Evolutionary conservation across 2,329 filamentous ascomycete genomes (phyloP), one percentile per base, ranked within the genome.

Genomic region (Cytospora piceicola): DNA sequence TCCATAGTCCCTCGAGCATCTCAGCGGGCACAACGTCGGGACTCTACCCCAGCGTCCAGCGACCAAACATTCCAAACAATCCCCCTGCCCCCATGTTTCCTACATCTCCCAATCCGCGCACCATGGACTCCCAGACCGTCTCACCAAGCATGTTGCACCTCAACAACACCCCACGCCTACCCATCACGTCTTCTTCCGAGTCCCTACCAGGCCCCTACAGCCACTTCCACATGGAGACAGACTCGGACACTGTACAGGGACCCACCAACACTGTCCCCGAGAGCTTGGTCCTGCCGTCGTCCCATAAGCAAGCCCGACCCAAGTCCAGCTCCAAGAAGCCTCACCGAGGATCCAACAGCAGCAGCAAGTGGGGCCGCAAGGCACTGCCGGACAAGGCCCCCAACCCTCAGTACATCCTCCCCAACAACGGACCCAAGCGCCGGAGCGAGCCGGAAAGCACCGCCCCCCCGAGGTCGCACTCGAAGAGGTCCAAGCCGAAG

Each of bases 301-400:
- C 53, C n/a, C 30, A 4, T 9, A 17, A n/a, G 3, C 53, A 57
- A 15, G 2, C 29, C 2, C 12, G 30, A 4, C 39, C 9, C 2
- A n/a, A 22, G 5, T 2, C 17, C 1, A 24, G 9, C 15, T 12
- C 22, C 7, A 57, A 39, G 39, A 8, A 14, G 0, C 7, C 46
- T 14, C 46, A 49, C 7, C 46, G 46, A 49, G 46, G 46, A 49
- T 12, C 7, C n/a, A 24, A 49, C 46, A 24, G 9, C 11, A n/a
- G 46, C 46, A 63, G 51, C 17, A n/a, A 30, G 1, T 22, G 22
- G 3, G 29, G 53, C n/a, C 62, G 62, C 1, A 64, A 64, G 46
- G 57, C 61, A 27, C n/a, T 65, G 36, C 63, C 63, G 3, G 63
- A 65, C 52, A 61, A 60, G 63, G 63, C 63, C 12, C 63, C 63